Percentiles rank a stretch among this genome's conserved stretches.
phyloP scores from a whole-genome alignment of 2,329 filamentous ascomycete species.

The Chaetomium strumarium region DNA sequence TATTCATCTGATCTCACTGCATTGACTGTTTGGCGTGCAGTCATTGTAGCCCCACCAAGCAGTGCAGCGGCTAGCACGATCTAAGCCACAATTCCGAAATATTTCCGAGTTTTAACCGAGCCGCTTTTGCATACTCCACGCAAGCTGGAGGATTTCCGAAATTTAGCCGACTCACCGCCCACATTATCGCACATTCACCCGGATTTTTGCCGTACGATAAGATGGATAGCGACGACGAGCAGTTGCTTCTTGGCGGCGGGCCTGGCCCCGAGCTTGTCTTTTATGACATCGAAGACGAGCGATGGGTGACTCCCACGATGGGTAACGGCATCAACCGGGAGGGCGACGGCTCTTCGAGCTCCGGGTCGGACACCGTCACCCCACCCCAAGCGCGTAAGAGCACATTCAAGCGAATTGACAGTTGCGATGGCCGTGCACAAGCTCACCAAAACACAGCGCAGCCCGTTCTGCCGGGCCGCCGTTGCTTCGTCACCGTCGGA shows the following conservation, averaged over 20 bases:
- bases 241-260: not conserved
- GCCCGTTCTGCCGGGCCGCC: slow-evolving; percentile 2
- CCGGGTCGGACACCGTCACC: not conserved
- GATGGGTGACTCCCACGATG: not conserved
- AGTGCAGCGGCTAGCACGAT: no score
- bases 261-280: slow-evolving; percentile 2
- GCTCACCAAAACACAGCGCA: not conserved
- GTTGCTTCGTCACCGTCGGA: slow-evolving; percentile 83
- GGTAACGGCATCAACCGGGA: not conserved
- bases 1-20: no score
- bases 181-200: not conserved
- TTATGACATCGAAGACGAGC: not conserved
- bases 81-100: not conserved
- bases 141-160: not conserved
- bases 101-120: not conserved
- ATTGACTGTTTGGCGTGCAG: no score
- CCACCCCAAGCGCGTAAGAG: not conserved
- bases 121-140: not conserved
- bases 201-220: slow-evolving; percentile 1
- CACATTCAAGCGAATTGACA: slow-evolving; percentile 1
- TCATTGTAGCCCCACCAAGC: no score
- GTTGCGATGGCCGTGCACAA: not conserved
- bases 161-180: not conserved
- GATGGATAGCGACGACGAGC: not conserved
- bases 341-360: not conserved